Percentiles rank a stretch among this genome's conserved stretches.
Conservation (phyloP, 2,329 filamentous ascomycete species). For the Pleochaeta shiraiana region DNA sequence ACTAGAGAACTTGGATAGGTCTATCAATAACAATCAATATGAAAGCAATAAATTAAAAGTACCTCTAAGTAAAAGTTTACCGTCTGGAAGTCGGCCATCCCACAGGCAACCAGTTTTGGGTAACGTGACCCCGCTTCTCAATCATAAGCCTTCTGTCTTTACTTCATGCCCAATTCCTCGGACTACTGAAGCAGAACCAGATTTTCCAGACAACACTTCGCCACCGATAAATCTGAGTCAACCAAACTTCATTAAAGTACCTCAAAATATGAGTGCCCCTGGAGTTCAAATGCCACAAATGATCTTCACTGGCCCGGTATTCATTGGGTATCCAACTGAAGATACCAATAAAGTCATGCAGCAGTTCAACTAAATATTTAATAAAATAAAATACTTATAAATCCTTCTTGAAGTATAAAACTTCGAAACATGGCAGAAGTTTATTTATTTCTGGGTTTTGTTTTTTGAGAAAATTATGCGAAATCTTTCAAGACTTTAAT, state of each 20-base stretch:
- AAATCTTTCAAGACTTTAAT: no score
- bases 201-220: constrained; percentile 21
- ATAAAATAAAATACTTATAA: no score
- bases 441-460: no score
- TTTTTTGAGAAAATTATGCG: no score
- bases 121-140: background rate
- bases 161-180: background rate
- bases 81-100: background rate
- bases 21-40: constrained; percentile 37
- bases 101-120: background rate
- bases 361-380: no score
- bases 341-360: constrained; percentile 60
- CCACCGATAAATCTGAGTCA: constrained; percentile 19
- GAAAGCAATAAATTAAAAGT: background rate
- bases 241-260: constrained; percentile 31
- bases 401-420: no score
- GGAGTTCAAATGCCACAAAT: constrained; percentile 33
- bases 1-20: constrained; percentile 14
- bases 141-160: background rate
- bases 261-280: constrained; percentile 13
- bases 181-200: constrained; percentile 4
- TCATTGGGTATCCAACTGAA: constrained; percentile 75
- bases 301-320: constrained; percentile 82
- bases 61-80: background rate
- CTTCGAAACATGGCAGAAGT: no score